phyloP scores from a whole-genome alignment of 441 rosid genomes.

The Pelargonium australe region DNA sequence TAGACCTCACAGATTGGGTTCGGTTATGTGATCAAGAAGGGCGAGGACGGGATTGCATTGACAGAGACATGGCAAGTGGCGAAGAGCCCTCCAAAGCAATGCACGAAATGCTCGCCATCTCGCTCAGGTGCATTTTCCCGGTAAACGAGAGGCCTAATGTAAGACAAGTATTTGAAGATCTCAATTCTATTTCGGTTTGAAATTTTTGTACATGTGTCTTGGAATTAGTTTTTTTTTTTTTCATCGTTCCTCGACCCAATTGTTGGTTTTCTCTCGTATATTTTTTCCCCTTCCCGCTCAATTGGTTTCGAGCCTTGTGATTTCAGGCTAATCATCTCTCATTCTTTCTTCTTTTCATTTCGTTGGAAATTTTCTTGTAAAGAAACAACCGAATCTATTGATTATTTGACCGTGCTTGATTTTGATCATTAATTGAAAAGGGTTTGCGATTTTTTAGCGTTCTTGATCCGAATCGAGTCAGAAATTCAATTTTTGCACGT shows the following conservation, averaged over 20 bases:
- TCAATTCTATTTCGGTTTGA: slow-evolving; percentile 63
- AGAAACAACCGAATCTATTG: slow-evolving; percentile 45
- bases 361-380: slow-evolving; percentile 39
- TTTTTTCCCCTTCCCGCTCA: slow-evolving; percentile 11
- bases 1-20: slow-evolving; percentile 90
- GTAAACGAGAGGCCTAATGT: slow-evolving; percentile 88
- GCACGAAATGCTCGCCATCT: slow-evolving; percentile 76
- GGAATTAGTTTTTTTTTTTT: slow-evolving; percentile 43
- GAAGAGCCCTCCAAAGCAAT: slow-evolving; percentile 76
- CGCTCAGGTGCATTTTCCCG: slow-evolving; percentile 79
- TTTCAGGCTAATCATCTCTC: slow-evolving; percentile 38
- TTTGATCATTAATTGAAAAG: slow-evolving; percentile 32
- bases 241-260: slow-evolving; percentile 38
- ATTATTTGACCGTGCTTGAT: slow-evolving; percentile 50
- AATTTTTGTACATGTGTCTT: slow-evolving; percentile 65
- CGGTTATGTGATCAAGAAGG: slow-evolving; percentile 77
- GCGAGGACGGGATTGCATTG: slow-evolving; percentile 83
- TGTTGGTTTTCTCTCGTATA: slow-evolving; percentile 15
- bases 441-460: slow-evolving; percentile 15
- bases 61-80: slow-evolving; percentile 74
- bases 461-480: neutral
- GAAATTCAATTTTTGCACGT: too few species aligned
- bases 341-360: slow-evolving; percentile 9
- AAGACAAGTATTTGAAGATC: slow-evolving; percentile 70
- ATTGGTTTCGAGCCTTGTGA: slow-evolving; percentile 47